phyloP scores from a whole-genome alignment of 805 yeast species.

The Yamadazyma kitorensis region DNA sequence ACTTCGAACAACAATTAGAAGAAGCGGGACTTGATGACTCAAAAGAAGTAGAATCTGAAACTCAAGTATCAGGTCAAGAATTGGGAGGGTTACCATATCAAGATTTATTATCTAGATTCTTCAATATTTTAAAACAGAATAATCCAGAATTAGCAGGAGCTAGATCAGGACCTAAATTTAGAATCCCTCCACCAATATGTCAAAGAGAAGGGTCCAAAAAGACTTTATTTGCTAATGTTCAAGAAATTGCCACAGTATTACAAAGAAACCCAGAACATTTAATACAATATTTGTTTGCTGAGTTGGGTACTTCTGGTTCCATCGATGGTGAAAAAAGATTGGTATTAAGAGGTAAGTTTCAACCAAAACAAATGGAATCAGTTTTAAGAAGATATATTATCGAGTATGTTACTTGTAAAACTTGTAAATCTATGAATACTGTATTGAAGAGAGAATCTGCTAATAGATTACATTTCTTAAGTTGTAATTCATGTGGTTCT shows the following conservation, averaged over 20 bases:
- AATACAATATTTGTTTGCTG: conserved; percentile 95
- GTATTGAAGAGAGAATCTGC: conserved; percentile 92
- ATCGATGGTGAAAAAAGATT: conserved; percentile 97
- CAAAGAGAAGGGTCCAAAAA: conserved; percentile 97
- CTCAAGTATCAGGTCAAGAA: conserved; percentile 24
- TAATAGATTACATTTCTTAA: conserved; percentile 94
- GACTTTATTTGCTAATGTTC: conserved; percentile 93
- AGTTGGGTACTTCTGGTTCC: conserved; percentile 98
- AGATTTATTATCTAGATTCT: conserved; percentile 78
- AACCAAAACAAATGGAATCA: conserved; percentile 95
- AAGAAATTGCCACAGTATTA: conserved; percentile 88
- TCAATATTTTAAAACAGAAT: conserved; percentile 79
- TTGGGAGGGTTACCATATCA: conserved; percentile 68
- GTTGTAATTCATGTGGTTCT: conserved; percentile 97
- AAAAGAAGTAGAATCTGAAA: conserved; percentile 20
- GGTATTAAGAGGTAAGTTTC: conserved; percentile 97
- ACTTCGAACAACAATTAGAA: conserved; percentile 85
- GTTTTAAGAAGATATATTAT: conserved; percentile 93
- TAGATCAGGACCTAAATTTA: conserved; percentile 84
- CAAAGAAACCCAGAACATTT: conserved; percentile 97
- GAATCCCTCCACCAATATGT: conserved; percentile 96
- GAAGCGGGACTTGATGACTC: conserved; percentile 77
- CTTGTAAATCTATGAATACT: conserved; percentile 97
- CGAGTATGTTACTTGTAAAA: conserved; percentile 98
- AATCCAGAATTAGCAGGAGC: conserved; percentile 99